A percentile compares a stretch with the other conserved stretches of the same genome.
Conservation (phyloP, 2,329 filamentous ascomycete genomes). For the Bisporella sp. region DNA sequence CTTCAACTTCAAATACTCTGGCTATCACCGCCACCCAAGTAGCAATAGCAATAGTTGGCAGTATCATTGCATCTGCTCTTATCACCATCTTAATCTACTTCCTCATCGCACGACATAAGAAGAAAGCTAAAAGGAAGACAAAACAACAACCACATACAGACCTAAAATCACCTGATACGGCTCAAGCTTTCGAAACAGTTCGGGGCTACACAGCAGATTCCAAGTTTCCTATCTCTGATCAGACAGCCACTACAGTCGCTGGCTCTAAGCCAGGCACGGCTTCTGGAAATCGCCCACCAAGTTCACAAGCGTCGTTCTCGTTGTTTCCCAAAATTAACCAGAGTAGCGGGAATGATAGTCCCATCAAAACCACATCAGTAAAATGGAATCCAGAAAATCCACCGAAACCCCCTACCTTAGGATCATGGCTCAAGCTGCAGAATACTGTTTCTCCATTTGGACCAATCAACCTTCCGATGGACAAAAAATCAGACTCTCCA, state of each 20-base stretch:
- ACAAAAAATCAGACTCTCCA: slow-evolving; percentile 8
- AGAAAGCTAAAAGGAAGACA: neutral
- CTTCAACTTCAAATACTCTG: slow-evolving; percentile 26
- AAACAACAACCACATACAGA: neutral
- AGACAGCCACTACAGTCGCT: slow-evolving; percentile 12
- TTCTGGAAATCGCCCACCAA: slow-evolving; percentile 2
- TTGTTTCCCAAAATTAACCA: slow-evolving; percentile 4
- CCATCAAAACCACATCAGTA: slow-evolving; percentile 18
- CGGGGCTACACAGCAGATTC: slow-evolving; percentile 11
- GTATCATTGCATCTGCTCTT: slow-evolving; percentile 35
- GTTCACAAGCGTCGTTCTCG: slow-evolving; percentile 10
- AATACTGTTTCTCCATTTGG: slow-evolving; percentile 18
- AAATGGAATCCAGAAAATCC: slow-evolving; percentile 21
- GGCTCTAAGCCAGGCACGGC: slow-evolving; percentile 9
- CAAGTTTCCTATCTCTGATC: slow-evolving; percentile 16
- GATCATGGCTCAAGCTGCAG: slow-evolving; percentile 20
- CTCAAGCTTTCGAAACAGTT: neutral
- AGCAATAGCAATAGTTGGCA: slow-evolving; percentile 35
- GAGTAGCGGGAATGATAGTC: neutral
- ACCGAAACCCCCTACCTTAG: slow-evolving; percentile 17
- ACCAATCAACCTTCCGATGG: slow-evolving; percentile 17
- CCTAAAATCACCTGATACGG: neutral
- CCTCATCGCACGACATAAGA: slow-evolving; percentile 28
- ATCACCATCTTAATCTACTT: slow-evolving; percentile 33
- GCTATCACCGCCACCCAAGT: slow-evolving; percentile 36